Evolutionary conservation across 1,139 yeast species (phyloP), one percentile per base, ranked within the genome.

Genomic region (Hansenula sp.): DNA sequence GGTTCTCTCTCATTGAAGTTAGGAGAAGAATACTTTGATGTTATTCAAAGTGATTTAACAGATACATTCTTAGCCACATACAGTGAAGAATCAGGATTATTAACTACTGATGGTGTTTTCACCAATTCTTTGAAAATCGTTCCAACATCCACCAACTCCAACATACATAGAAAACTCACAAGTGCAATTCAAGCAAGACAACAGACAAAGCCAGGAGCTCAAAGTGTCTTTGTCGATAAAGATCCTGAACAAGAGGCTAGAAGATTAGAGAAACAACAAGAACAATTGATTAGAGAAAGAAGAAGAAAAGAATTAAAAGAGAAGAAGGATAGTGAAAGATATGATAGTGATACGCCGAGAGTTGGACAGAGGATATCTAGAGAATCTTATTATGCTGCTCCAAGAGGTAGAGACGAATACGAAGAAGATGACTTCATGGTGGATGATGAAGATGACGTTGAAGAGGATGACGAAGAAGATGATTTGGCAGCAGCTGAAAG

Each of bases 231-330:
- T 35, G 86, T 96, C 3, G 77, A 78, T 22, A 84, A 79, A 45
- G 98, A 92, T 66, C 98, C 98, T 2, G 87, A 88, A 60, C 70
- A 82, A 61, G 81, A 82, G 50, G 90, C 89, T 56, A 77, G 86
- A 56, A 79, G 79, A 53, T 80, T 90, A 27, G 96, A 88, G 59
- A 86, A 79, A 64, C 81, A 79, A 46, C 95, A 84, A 55, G 77
- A 79, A 52, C 79, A 86, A 64, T 71, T 80, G 46, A 66, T 77
- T 57, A 77, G 84, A 62, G 77, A 82, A 62, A 75, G 80, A 70
- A 71, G 90, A 68, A 82, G 79, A 70, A 68, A 77, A 52, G 77
- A 73, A 50, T 61, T 72, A 50, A 79, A 75, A 55, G 69, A 78
- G 46, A 69, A 60, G 43, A 73, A 69, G 45, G 75, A 77, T 44